These are phyloP conservation scores for Leccinum griseonigrum DNA, from an alignment of 1,284 basidiomycete species.

Conservation along the genomic window DNA sequence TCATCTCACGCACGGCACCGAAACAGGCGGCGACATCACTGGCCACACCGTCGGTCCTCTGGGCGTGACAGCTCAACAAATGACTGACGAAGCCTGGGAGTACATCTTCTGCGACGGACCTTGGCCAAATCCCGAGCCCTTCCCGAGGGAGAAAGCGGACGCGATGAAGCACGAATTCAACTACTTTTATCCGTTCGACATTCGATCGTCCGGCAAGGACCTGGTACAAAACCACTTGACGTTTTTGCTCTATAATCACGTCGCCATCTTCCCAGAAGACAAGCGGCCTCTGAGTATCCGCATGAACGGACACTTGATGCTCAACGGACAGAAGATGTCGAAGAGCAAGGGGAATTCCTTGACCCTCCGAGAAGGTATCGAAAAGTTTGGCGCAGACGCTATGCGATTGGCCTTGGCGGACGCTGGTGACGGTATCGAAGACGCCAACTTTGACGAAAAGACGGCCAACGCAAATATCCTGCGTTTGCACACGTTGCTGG, in stretches of 20 bases:
- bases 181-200: conserved; percentile 99
- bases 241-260: conserved; percentile 93
- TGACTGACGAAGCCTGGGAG: conserved; percentile 98
- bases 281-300: conserved; percentile 94
- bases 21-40: conserved; percentile 65
- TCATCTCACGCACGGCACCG: neutral
- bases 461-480: conserved; percentile 98
- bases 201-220: conserved; percentile 99
- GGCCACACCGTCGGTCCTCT: conserved; percentile 82
- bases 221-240: conserved; percentile 96
- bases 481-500: conserved; percentile 87
- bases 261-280: conserved; percentile 91
- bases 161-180: conserved; percentile 88
- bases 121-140: conserved; percentile 66
- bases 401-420: conserved; percentile 93
- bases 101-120: conserved; percentile 83
- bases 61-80: conserved; percentile 84
- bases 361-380: conserved; percentile 74
- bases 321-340: conserved; percentile 99
- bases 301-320: conserved; percentile 94
- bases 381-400: conserved; percentile 92
- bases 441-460: conserved; percentile 99
- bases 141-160: conserved; percentile 79
- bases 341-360: conserved; percentile 93
- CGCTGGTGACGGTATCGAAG: conserved; percentile 96